Conservation (phyloP, 495 filamentous ascomycete genomes). For the Podospora comata region DNA sequence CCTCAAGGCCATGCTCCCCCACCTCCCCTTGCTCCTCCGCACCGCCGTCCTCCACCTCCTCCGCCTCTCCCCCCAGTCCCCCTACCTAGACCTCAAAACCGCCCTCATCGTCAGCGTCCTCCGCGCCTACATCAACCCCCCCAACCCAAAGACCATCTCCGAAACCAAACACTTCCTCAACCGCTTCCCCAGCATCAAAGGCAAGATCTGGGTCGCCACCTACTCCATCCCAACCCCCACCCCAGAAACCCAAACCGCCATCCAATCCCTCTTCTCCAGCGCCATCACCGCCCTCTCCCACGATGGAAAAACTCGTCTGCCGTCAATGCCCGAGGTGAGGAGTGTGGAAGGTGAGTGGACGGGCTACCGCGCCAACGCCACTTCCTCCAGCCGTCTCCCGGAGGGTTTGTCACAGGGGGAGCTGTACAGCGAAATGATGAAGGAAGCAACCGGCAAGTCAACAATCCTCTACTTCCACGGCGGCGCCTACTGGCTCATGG, state of each 20-base stretch:
- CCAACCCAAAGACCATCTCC: constrained; percentile 49
- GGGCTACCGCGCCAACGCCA: constrained; percentile 62
- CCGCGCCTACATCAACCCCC: constrained; percentile 55
- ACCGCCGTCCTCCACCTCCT: constrained; percentile 66
- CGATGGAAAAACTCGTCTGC: constrained; percentile 38
- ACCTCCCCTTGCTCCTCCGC: constrained; percentile 65
- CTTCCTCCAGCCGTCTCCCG: constrained; percentile 52
- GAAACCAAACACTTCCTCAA: constrained; percentile 60
- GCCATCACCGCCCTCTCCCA: constrained; percentile 64
- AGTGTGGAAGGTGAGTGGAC: constrained; percentile 86
- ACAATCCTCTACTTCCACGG: constrained; percentile 88
- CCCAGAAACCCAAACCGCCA: constrained; percentile 54
- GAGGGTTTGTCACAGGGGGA: constrained; percentile 59
- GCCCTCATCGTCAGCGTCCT: constrained; percentile 68
- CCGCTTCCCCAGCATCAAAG: constrained; percentile 67
- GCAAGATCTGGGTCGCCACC: constrained; percentile 75
- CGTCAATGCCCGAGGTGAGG: constrained; percentile 49
- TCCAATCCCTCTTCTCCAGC: constrained; percentile 57
- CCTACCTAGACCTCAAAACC: constrained; percentile 77
- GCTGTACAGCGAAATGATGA: constrained; percentile 70
- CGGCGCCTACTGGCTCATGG: constrained; percentile 79
- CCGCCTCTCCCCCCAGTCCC: constrained; percentile 59
- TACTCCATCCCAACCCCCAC: constrained; percentile 49
- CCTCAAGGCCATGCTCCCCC: constrained; percentile 45
- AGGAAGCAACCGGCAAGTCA: constrained; percentile 61